Evolutionary conservation across 2,329 filamentous ascomycete genomes (phyloP), one percentile per base, ranked within the genome.

Genomic region (Torrubiella hemipterigena): DNA sequence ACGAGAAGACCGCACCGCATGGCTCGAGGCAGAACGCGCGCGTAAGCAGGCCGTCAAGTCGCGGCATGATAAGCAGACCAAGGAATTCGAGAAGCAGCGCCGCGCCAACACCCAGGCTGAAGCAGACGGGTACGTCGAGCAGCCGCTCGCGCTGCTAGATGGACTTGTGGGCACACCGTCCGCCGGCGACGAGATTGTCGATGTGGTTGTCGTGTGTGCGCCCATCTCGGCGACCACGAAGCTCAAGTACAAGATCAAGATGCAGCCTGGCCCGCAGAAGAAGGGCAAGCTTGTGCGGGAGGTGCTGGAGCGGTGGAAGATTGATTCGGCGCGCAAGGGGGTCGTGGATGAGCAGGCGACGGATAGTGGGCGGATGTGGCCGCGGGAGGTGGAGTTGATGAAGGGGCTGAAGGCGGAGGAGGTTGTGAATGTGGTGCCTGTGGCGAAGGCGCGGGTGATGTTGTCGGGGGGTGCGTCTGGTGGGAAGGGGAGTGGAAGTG

Each of bases 241-340:
- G 34, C 82, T 81, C 58, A 95, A 95, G 58, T 96, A 95, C 64
- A 93, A 93, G 56, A 83, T 78, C 32, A 98, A 98, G 63, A 56
- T 98, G 45, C 91, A 96, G 56, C 91, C 91, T 0, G 91, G 91
- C 0, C 59, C 76, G 1, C 69, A 79, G 40, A 98, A 96, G 67
- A 94, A 94, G 60, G 89, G 91, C 8, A 96, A 95, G 52, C 87
- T 86, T 0, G 76, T 94, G 29, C 84, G 83, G 51, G 89, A 96
- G 55, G 79, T 96, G 19, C 56, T 96, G n/a, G 75, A 78, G 29
- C 70, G 72, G 37, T 95, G 89, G 87, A 69, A 79, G 41, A 55
- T 65, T 14, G 84, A 76, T 30, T 71, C 75, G 6, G 53, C 48
- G 7, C 67, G 60, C 48, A 76, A 70, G 48, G 65, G 65, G 6